Percentiles rank a stretch among this genome's conserved stretches.
phyloP scores from a whole-genome alignment of 495 filamentous ascomycete species.

The Talaromyces stipitatus region DNA sequence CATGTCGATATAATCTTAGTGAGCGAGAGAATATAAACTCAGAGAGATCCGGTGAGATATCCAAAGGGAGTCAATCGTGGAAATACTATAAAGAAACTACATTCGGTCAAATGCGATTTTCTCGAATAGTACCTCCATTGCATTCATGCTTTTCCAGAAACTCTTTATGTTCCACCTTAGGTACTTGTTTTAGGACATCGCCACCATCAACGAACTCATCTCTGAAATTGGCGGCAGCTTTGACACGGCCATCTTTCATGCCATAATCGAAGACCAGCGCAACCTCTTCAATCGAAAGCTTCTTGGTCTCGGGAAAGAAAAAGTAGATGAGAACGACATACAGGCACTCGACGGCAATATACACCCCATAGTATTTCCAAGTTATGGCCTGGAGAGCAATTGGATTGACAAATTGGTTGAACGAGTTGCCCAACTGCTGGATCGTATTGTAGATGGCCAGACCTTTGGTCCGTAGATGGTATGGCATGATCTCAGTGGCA shows the following conservation, averaged over 20 bases:
- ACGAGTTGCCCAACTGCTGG: conserved; percentile 46
- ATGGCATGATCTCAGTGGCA: conserved; percentile 49
- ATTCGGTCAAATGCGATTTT: no score
- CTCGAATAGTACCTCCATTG: no score
- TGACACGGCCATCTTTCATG: conserved; percentile 11
- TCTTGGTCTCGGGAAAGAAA: conserved; percentile 57
- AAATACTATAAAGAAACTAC: no score
- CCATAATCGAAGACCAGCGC: conserved; percentile 46
- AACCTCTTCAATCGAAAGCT: conserved; percentile 56
- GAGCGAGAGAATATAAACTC: no score
- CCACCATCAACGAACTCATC: no score
- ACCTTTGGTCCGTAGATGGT: conserved; percentile 58
- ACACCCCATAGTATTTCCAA: conserved; percentile 55
- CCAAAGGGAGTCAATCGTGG: no score
- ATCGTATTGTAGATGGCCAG: conserved; percentile 57
- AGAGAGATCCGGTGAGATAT: no score
- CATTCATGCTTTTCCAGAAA: no score
- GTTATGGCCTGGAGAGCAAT: conserved; percentile 46
- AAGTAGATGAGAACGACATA: conserved; percentile 51
- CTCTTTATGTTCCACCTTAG: no score
- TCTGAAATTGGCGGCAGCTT: background rate
- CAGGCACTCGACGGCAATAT: conserved; percentile 48
- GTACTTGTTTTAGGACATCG: no score
- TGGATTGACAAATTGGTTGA: conserved; percentile 48
- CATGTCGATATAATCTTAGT: no score